Percentiles rank a stretch among this genome's conserved stretches.
Conservation (phyloP, 2,329 filamentous ascomycete species). For the Pestalotiopsis sp. region DNA sequence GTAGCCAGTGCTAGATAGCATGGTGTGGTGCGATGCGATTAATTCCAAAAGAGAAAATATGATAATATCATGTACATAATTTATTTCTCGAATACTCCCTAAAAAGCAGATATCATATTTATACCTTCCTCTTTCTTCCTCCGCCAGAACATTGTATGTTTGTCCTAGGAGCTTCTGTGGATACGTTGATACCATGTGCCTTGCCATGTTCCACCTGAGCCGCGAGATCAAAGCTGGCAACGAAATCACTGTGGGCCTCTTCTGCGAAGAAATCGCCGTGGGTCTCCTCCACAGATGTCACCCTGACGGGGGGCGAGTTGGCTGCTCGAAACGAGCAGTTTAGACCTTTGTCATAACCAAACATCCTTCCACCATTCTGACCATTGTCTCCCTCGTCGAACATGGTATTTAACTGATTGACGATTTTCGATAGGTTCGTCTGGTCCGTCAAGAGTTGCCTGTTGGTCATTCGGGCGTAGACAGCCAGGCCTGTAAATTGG, state of each 20-base stretch:
- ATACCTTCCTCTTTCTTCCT: neutral
- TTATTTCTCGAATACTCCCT: neutral
- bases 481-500: neutral
- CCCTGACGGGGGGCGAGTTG: neutral
- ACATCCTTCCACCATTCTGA: neutral
- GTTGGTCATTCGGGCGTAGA: neutral
- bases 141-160: neutral
- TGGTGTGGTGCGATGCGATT: neutral
- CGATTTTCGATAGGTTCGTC: neutral
- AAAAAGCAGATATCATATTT: neutral
- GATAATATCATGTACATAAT: neutral
- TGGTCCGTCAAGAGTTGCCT: neutral
- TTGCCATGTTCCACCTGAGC: neutral
- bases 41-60: neutral
- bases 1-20: conserved; percentile 51
- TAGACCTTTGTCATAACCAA: neutral
- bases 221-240: neutral
- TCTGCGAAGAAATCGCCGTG: no score
- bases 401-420: neutral
- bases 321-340: neutral
- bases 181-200: neutral
- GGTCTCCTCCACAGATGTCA: neutral
- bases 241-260: neutral
- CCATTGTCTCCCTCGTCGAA: neutral
- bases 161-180: neutral